A percentile compares a stretch with the other conserved stretches of the same genome.
These are phyloP conservation scores for Aurantiochytrium sp. DNA, from an alignment of 108 stramenopile species.

Conservation along the genomic window DNA sequence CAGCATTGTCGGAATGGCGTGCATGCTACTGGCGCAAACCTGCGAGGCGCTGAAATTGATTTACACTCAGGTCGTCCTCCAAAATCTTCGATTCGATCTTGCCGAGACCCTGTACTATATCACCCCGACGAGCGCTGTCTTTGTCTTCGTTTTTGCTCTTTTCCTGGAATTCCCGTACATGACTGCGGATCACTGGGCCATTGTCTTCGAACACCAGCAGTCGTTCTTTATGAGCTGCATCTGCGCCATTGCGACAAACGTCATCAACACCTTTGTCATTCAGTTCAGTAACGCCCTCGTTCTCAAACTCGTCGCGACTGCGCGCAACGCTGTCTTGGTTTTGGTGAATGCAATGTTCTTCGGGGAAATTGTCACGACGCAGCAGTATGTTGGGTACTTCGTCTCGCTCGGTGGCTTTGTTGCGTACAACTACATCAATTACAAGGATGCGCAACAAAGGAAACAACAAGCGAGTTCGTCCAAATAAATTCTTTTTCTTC, in stretches of 20 bases:
- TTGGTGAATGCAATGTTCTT: neutral
- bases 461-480: neutral
- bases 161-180: conserved; percentile 7
- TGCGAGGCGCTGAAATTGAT: conserved; percentile 12
- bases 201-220: neutral
- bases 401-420: neutral
- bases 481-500: too few relatives aligned
- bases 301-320: neutral
- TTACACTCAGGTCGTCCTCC: neutral
- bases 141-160: neutral
- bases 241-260: neutral
- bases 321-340: neutral
- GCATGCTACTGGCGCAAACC: neutral
- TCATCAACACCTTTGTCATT: conserved; percentile 11
- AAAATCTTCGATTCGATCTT: neutral
- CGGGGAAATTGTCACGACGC: neutral
- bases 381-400: neutral
- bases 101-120: neutral
- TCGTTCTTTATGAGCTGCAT: neutral
- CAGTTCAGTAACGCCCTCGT: conserved; percentile 4
- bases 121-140: conserved; percentile 4
- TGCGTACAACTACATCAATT: conserved; percentile 10
- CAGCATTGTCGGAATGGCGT: neutral
- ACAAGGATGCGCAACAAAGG: neutral
- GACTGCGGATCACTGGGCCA: neutral